These are phyloP conservation scores for Daldinia sp. DNA, from an alignment of 2,329 filamentous ascomycete genomes.

Conservation along the genomic window DNA sequence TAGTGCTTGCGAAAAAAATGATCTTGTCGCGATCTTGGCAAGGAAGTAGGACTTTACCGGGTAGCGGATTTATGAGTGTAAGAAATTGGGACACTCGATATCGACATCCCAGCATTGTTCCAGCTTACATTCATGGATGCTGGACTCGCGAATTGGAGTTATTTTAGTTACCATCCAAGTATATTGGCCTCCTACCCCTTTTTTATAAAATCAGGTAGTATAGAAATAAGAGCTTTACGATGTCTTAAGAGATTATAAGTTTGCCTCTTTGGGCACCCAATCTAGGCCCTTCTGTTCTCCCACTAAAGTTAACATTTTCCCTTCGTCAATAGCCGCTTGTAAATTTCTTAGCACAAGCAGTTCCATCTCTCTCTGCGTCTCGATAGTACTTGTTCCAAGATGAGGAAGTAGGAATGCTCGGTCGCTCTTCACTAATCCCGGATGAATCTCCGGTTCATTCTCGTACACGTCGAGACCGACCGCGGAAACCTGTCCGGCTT, in stretches of 20 bases:
- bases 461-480: slow-evolving; percentile 67
- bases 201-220: too few species aligned
- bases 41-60: not conserved
- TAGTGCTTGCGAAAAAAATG: not conserved
- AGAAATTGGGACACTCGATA: too few species aligned
- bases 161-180: too few species aligned
- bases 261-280: slow-evolving; percentile 36
- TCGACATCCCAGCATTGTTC: too few species aligned
- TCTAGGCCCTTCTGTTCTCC: slow-evolving; percentile 62
- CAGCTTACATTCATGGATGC: too few species aligned
- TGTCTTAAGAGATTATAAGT: not conserved
- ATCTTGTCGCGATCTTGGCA: not conserved
- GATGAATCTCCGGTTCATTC: slow-evolving; percentile 67
- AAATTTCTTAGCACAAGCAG: slow-evolving; percentile 59
- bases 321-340: slow-evolving; percentile 63
- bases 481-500: slow-evolving; percentile 61
- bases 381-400: slow-evolving; percentile 71
- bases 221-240: not conserved
- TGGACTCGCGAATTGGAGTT: too few species aligned
- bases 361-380: slow-evolving; percentile 56
- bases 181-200: too few species aligned
- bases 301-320: slow-evolving; percentile 66
- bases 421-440: slow-evolving; percentile 65
- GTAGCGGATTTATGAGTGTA: not conserved
- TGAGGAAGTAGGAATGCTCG: slow-evolving; percentile 71